Base-by-base conservation (phyloP, 2,329 filamentous ascomycete species). In the Exophiala calicioides region DNA sequence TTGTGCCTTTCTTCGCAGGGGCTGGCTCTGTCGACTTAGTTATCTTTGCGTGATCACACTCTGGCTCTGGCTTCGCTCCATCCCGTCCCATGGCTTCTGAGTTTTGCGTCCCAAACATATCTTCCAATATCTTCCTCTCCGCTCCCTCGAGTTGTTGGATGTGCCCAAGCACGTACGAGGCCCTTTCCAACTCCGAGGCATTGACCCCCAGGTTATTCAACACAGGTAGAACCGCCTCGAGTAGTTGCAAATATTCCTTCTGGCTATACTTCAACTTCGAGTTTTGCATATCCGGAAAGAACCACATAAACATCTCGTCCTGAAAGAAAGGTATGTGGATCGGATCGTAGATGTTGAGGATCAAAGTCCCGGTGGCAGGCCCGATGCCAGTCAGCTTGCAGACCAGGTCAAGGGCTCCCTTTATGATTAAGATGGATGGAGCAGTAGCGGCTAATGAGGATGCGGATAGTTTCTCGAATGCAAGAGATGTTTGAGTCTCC, bases 261-360 rank as follows among this genome's bases (percentile, higher is more conserved):
- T 66, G 36, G 37, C 62, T 68, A 50, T 72, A 73, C 52, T 68
- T 71, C n/a, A 68, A 58, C 50, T 65, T 66, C 33, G 64, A 43
- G 31, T 62, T 60, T 18, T 59, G 60, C 43, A 58, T 62, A 1
- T 57, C 23, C 10, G 27, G 60, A 13, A 61, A 63, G 62, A 72
- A 52, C 69, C 70, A 73, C 7, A 63, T 53, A 40, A 61, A 72
- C 16, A 66, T 47, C 52, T 73, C 69, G 32, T 73, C 70, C 29
- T 68, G 70, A 50, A 68, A 73, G 34, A 73, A 73, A 0, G 70
- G 69, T 1, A 66, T 47, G 24, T 52, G 48, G 13, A 61, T 55
- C 3, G 58, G 51, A 16, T 53, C 37, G 26, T 54, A 63, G 6
- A 68, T 58, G 5, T 65, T 68, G 2, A 73, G 58, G 15, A 73